Evolutionary conservation across 306 rosid genomes (phyloP).

Genomic region (Benincasa hispida): DNA sequence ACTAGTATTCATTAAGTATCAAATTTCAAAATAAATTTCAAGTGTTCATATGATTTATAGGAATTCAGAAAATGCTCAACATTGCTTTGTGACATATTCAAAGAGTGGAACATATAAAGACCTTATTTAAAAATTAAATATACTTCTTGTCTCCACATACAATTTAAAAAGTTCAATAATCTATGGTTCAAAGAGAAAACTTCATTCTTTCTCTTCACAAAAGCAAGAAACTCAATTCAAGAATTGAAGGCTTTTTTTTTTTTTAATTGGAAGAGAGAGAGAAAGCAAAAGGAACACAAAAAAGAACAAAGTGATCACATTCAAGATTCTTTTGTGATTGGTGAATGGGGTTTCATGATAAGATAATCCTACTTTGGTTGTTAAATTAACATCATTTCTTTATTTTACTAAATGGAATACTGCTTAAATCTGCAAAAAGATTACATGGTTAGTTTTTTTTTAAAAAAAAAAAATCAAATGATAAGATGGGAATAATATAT

Average conservation of each 20-base stretch:
- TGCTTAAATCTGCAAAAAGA: not conserved
- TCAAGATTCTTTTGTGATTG: constrained; percentile 2
- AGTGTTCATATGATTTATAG: not conserved
- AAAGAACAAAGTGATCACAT: not conserved
- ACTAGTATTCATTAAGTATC: not conserved
- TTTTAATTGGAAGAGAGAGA: not conserved
- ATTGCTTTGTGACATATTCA: not conserved
- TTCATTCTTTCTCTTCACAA: not conserved
- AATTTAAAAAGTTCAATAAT: not conserved
- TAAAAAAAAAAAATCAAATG: not conserved
- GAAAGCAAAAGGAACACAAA: not conserved
- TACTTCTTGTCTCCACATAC: not conserved
- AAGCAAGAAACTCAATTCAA: not conserved
- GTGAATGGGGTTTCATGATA: not conserved
- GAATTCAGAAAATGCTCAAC: not conserved
- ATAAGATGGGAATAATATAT: not conserved
- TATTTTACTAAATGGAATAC: not conserved
- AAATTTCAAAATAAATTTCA: not conserved
- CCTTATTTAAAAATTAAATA: not conserved
- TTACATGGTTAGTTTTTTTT: not conserved
- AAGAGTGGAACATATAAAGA: not conserved
- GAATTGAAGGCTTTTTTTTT: not conserved
- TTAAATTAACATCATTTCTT: not conserved
- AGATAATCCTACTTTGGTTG: not conserved
- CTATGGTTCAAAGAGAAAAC: not conserved